Percentiles rank a stretch among this genome's conserved stretches.
Conservation (phyloP, 192 early-diverging fungal species). For the Coemansia sp. region DNA sequence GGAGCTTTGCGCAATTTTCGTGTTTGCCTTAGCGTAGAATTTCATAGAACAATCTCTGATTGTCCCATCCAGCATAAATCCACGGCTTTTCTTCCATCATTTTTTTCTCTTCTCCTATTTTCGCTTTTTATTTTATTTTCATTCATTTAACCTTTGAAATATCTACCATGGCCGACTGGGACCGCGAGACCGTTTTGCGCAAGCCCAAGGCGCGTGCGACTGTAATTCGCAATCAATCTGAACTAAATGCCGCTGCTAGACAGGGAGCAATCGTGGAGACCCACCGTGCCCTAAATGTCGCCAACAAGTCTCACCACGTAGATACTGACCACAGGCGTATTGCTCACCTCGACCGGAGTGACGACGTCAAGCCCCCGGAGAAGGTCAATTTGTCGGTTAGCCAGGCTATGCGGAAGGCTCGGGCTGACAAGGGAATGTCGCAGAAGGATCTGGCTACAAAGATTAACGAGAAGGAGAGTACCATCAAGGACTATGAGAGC, state of each 20-base stretch:
- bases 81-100: neutral
- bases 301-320: constrained; percentile 62
- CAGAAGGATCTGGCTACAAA: constrained; percentile 89
- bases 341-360: constrained; percentile 85
- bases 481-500: constrained; percentile 90
- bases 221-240: neutral
- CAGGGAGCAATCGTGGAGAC: constrained; percentile 21
- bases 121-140: constrained; percentile 5
- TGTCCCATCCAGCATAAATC: neutral
- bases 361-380: constrained; percentile 74
- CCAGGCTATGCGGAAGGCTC: constrained; percentile 81
- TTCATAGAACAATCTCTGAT: neutral
- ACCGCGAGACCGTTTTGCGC: constrained; percentile 10
- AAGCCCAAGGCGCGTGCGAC: constrained; percentile 8
- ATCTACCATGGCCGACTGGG: neutral
- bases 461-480: constrained; percentile 91
- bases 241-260: constrained; percentile 19
- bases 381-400: constrained; percentile 71
- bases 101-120: too few species aligned
- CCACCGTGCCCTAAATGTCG: constrained; percentile 8
- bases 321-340: constrained; percentile 69
- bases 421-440: constrained; percentile 70
- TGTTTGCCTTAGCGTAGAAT: constrained; percentile 17
- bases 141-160: neutral
- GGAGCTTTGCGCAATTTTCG: constrained; percentile 11